phyloP scores from a whole-genome alignment of 1,284 basidiomycete species.

The Austroboletus niveus region DNA sequence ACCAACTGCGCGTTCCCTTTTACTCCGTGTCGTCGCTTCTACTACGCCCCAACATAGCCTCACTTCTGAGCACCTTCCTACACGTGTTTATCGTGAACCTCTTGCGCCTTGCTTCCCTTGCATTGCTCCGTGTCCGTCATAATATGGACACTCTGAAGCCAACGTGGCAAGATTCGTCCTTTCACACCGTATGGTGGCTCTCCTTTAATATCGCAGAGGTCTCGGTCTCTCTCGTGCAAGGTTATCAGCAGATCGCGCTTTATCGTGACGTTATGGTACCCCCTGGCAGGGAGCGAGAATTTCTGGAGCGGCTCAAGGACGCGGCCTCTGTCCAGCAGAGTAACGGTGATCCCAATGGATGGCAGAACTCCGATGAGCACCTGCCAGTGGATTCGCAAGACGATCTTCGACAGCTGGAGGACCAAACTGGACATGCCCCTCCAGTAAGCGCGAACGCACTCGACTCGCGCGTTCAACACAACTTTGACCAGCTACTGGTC shows the following conservation, averaged over 20 bases:
- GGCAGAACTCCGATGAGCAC: slow-evolving; percentile 16
- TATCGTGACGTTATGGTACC: slow-evolving; percentile 67
- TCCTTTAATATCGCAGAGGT: slow-evolving; percentile 68
- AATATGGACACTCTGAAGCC: slow-evolving; percentile 43
- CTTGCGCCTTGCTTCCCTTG: slow-evolving; percentile 54
- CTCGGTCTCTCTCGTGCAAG: slow-evolving; percentile 59
- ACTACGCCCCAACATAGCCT: slow-evolving; percentile 34
- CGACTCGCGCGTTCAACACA: slow-evolving; percentile 49
- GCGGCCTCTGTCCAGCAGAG: slow-evolving; percentile 6
- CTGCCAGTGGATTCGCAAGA: slow-evolving; percentile 17
- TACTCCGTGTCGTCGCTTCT: slow-evolving; percentile 37
- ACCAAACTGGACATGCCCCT: slow-evolving; percentile 9
- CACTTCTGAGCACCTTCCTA: slow-evolving; percentile 47
- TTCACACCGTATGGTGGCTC: slow-evolving; percentile 70
- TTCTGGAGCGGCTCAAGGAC: slow-evolving; percentile 29
- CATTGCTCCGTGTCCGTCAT: slow-evolving; percentile 51
- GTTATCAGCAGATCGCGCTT: slow-evolving; percentile 61
- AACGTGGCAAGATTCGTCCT: slow-evolving; percentile 57
- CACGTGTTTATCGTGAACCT: slow-evolving; percentile 50
- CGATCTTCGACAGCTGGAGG: slow-evolving; percentile 23
- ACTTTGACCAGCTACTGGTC: slow-evolving; percentile 60
- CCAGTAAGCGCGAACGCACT: slow-evolving; percentile 7
- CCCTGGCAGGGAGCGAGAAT: slow-evolving; percentile 35
- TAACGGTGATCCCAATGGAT: slow-evolving; percentile 10
- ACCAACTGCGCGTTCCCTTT: slow-evolving; percentile 54